Conservation (phyloP, 805 yeast species). For the Candida peoriensis region DNA sequence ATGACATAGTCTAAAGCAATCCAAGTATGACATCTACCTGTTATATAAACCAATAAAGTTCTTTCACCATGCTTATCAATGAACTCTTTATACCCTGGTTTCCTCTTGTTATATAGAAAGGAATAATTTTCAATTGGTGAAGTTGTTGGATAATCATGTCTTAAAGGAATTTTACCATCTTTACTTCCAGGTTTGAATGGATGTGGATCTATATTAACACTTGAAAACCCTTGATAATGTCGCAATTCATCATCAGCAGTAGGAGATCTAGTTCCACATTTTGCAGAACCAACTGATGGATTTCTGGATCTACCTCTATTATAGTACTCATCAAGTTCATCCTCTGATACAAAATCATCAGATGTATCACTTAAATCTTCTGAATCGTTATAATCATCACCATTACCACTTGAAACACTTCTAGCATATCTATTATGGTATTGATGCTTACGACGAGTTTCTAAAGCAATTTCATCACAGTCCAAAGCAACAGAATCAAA, state of each 20-base stretch:
- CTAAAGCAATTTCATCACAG: conserved; percentile 1
- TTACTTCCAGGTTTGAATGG: no score
- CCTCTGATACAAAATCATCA: no score
- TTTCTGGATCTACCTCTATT: not conserved
- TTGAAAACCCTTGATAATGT: no score
- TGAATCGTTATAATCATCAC: no score
- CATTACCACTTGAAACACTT: no score
- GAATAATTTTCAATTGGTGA: conserved; percentile 14
- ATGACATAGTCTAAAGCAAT: conserved; percentile 72
- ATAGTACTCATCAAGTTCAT: conserved; percentile 1
- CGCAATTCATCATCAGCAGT: not conserved
- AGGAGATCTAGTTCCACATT: conserved; percentile 1
- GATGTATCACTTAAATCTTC: no score
- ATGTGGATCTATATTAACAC: no score
- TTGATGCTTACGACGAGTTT: no score
- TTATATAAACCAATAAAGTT: conserved; percentile 54
- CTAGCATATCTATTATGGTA: no score
- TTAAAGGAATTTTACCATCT: no score
- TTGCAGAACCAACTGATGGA: conserved; percentile 3
- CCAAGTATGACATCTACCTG: conserved; percentile 47
- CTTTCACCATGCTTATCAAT: conserved; percentile 29
- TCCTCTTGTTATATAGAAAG: conserved; percentile 5
- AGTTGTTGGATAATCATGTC: conserved; percentile 18
- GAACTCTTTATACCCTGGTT: conserved; percentile 1
- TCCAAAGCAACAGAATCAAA: conserved; percentile 7